Evolutionary conservation across 768 basidiomycete species (phyloP).

Genomic region (Fomitopsis pulvina): DNA sequence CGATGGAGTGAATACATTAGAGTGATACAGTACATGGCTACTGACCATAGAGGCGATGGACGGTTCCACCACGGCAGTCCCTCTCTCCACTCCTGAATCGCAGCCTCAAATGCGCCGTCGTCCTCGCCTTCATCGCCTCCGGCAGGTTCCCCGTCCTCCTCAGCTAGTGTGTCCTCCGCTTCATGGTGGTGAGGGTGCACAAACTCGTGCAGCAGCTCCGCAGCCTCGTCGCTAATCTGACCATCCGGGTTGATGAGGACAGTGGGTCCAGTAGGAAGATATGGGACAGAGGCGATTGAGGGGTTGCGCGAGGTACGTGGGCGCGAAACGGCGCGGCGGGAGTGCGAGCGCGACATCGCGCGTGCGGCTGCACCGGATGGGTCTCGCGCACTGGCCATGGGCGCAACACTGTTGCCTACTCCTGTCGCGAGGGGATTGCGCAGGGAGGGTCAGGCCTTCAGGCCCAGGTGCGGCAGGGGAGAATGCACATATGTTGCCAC

Average conservation of each 20-base stretch:
- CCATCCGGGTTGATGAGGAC: conserved; percentile 41
- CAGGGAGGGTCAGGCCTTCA: background rate
- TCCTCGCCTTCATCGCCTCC: conserved; percentile 14
- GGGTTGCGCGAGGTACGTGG: conserved; percentile 16
- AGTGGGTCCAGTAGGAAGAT: conserved; percentile 24
- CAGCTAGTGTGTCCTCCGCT: conserved; percentile 29
- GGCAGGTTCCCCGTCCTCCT: conserved; percentile 14
- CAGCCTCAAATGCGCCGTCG: conserved; percentile 15
- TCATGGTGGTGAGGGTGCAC: conserved; percentile 32
- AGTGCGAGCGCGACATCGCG: conserved; percentile 2
- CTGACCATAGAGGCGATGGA: conserved; percentile 70
- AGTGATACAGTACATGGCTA: conserved; percentile 3
- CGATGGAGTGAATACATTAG: background rate
- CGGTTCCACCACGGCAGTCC: conserved; percentile 66
- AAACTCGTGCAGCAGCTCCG: conserved; percentile 41
- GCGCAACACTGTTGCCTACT: background rate
- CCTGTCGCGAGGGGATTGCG: background rate
- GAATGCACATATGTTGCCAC: background rate
- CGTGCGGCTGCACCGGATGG: background rate
- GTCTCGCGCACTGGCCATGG: conserved; percentile 5
- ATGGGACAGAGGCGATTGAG: conserved; percentile 17
- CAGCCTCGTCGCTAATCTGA: conserved; percentile 36
- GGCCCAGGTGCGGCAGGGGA: background rate
- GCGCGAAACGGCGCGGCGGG: conserved; percentile 11
- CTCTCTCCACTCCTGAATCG: conserved; percentile 17